phyloP scores from a whole-genome alignment of 1,284 basidiomycete genomes.

The Marasmius tenuissimus region DNA sequence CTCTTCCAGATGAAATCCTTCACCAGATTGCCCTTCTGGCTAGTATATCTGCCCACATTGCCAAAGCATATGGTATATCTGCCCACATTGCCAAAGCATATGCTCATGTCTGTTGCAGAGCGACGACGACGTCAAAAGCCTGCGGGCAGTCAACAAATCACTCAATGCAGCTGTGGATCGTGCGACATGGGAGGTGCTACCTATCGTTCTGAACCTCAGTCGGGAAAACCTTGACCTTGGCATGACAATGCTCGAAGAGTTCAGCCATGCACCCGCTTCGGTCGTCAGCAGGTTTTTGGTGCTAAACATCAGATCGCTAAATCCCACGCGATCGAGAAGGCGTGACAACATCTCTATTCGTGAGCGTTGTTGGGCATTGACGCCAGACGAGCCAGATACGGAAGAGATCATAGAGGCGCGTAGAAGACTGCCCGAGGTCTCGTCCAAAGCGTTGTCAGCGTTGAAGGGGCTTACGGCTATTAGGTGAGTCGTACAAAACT shows the following conservation, averaged over 20 bases:
- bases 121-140: neutral
- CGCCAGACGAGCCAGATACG: neutral
- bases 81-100: neutral
- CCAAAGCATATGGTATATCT: neutral
- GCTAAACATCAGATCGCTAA: neutral
- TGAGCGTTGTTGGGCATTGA: neutral
- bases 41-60: neutral
- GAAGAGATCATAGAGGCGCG: neutral
- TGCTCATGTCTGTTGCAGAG: neutral
- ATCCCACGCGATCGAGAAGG: neutral
- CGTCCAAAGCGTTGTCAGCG: neutral
- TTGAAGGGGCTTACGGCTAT: neutral
- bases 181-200: neutral
- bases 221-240: neutral
- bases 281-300: neutral
- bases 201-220: neutral
- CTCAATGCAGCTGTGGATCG: neutral
- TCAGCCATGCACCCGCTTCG: neutral
- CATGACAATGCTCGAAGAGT: neutral
- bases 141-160: neutral
- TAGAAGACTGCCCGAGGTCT: neutral
- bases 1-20: neutral
- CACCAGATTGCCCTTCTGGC: neutral
- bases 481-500: too few species aligned
- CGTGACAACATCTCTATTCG: neutral